Base-by-base conservation (phyloP, 805 yeast species). In the Lachancea kluyveri region DNA sequence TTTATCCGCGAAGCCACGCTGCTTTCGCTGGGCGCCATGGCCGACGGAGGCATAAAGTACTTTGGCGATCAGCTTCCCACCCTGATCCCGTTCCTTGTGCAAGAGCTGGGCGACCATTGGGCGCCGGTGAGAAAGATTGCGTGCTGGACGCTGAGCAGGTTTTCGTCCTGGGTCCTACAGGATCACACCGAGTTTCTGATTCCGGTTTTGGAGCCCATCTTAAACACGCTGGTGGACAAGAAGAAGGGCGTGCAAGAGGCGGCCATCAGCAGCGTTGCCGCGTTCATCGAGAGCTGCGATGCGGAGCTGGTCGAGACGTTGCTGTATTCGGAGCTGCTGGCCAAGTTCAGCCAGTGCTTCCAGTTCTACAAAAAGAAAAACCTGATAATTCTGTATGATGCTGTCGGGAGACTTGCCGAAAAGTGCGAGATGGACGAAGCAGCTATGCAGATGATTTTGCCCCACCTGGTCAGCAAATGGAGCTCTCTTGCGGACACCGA, bases 181-280 rank as follows among this genome's bases (percentile, higher is more conserved):
- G 85, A 82, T 50, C 81, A 73, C 52, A 69, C 86, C 6, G 70
- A 64, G 40, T 81, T 80, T 48, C 79, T 83, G 52, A 64, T 71
- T 36, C 92, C 92, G 4, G 85, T 92, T 0, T 68, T 92, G 37
- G 77, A 81, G 46, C 73, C 92, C 2, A 70, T 92, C 28, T 70
- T 92, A 52, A 62, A 56, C 30, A 81, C 92, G 58, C 76, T 84
- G 15, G 62, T 86, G 44, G 97, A 92, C 55, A 68, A 65, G 31
- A 86, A 85, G 62, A 87, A 88, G 53, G 82, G 81, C 36, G 98
- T 90, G n/a, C 98, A 92, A 60, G 90, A 87, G 49, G 81, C 95
- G 35, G 96, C 95, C 1, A 85, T 95, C 45, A 74, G 87, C 21
- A 83, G 96, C 8, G 70, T 90, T 26, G 80, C 95, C 1, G 78